Base-by-base conservation (phyloP, 2,329 filamentous ascomycete genomes). In the Grosmannia serpens region DNA sequence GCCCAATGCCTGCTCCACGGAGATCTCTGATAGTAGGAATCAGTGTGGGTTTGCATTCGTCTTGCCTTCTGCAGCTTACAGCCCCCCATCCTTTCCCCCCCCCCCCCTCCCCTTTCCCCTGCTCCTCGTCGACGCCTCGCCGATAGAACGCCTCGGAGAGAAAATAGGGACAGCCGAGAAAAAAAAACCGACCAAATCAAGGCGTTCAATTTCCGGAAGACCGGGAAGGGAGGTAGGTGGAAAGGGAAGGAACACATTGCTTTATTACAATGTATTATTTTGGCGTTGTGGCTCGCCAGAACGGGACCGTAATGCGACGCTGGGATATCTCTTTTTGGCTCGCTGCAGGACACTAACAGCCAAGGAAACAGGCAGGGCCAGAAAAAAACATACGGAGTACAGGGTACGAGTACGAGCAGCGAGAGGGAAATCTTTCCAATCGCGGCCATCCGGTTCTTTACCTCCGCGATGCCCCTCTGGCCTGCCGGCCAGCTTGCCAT, bases 301-400 rank as follows among this genome's bases (percentile, higher is more conserved):
- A 46, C n/a, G 13, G 33, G 46, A 31, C 24, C 46, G 8, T 38
- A 26, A 58, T 58, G 52, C 53, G 41, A 60, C 59, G 44, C 47
- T 52, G 41, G 2, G 8, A 33, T 47, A 17, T 44, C 56, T 53
- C 22, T 11, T 53, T 60, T 58, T 50, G 56, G 59, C 49, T 10
- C 29, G 15, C 3, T 60, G 59, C 59, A 60, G 59, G 51, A 53
- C 20, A 46, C 52, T 58, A 47, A 26, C 27, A 51, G n/a, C n/a
- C 27, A 27, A 15, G 17, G 35, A 41, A 13, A 13, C 33, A 41
- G 24, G 31, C 52, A 20, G 33, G 11, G 11, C 7, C 15, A 31
- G 17, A 9, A 7, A 41, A 11, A 13, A 9, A 10, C 29, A 35
- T 13, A 17, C 17, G n/a, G 24, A 20, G 27, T 29, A 51, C 13